Evolutionary conservation across 2,329 filamentous ascomycete genomes (phyloP), one percentile per base, ranked within the genome.

Genomic region (Monilinia aucupariae): DNA sequence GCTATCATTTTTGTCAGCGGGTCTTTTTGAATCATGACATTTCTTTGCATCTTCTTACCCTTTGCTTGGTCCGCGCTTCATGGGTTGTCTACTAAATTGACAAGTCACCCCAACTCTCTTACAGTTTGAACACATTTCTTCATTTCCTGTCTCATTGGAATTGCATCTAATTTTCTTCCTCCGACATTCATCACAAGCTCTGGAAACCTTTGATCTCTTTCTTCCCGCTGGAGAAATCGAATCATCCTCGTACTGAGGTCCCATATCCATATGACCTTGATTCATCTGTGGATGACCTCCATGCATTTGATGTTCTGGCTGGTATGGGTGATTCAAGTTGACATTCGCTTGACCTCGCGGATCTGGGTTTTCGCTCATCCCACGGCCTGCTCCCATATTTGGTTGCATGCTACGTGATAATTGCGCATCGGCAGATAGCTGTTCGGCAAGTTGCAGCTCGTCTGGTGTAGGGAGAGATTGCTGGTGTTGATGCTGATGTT

Each of bases 161-260:
- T 96, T 91, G 71, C 92, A 96, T 72, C 91, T 90, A 64, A 96
- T 91, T 79, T 93, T 96, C 76, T 96, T 96, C 62, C 91, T 84
- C 50, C 92, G 83, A 73, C 91, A 96, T 73, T 96, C 91, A 72
- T 96, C 91, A 71, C 91, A 96, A 2, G 91, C 92, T 45, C 91
- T 83, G 13, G 91, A 96, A 7, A 94, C 91, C 75, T 96, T 96
- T 7, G 88, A 90, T 64, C 91, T 82, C 74, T 94, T 94, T 66
- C 88, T 80, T 0, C 88, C 87, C 9, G 68, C 65, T 52, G 66
- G 66, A 55, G 17, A 86, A 83, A 81, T 80, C 67, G 73, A 71
- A 52, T 68, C 62, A 54, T 78, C 73, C 27, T 61, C 75, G 50
- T 78, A 78, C 66, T 78, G 76, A 70, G 82, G 81, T 67, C 76